Evolutionary conservation across 352 stramenopile genomes (phyloP), one percentile per base, ranked within the genome.

Genomic region (Globisporangium yorkense): DNA sequence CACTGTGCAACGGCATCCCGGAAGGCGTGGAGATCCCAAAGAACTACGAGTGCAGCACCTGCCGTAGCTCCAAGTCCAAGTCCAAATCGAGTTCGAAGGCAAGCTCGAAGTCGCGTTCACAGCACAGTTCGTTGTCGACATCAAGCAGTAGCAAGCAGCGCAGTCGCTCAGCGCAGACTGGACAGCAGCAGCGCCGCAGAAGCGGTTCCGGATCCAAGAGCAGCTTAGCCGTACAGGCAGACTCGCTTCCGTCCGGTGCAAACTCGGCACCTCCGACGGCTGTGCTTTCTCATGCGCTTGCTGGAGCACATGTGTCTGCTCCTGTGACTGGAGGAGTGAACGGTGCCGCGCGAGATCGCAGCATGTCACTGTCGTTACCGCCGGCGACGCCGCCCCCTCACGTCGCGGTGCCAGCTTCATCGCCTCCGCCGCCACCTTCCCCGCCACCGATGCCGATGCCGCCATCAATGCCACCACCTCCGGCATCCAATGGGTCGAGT

Each of bases 21-120:
- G 74, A 87, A 48, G 70, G 61, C 0, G 66, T 73, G 37, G 71
- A 85, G 7, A 64, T 78, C 21, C 71, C 80, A 9, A 65, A 80
- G 21, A 40, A 74, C 44, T 94, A 88, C 51, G 62, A 63, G 18
- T 94, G 84, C 47, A 72, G 73, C 13, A 56, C 65, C 13, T 94
- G 84, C 48, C 57, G 31, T 10, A 37, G 21, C 10, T n/a, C 16
- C 18, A 45, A 51, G n/a, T 7, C 31, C 8, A 44, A 35, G 33
- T 29, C 56, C 16, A 43, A 53, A n/a, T 35, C 52, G 59, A 43
- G 31, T 27, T 35, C 48, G 33, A 49, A 53, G 40, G 24, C 21
- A 39, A 16, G 29, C 0, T 39, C 27, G 13, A 47, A 47, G 41
- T 13, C 43, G n/a, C 43, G 43, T 48, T 54, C 27, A 45, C 45